These are phyloP conservation scores for Coemansia sp. DNA, from an alignment of 192 early-diverging fungal genomes.

Conservation along the genomic window DNA sequence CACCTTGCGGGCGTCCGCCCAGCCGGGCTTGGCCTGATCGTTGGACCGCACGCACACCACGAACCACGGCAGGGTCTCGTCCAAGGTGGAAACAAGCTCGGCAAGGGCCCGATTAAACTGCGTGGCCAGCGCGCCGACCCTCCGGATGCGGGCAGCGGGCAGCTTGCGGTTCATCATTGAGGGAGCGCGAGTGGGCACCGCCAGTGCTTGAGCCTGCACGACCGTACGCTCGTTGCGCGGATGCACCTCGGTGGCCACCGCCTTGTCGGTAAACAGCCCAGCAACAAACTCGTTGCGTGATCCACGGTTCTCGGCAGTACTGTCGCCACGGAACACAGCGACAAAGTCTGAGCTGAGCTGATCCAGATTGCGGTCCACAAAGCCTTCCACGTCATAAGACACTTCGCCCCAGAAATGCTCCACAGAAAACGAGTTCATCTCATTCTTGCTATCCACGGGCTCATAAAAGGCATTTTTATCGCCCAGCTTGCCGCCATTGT, in stretches of 20 bases:
- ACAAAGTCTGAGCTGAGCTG: constrained; percentile 82
- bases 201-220: constrained; percentile 69
- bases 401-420: constrained; percentile 52
- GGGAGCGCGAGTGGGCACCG: constrained; percentile 68
- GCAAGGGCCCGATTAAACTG: constrained; percentile 68
- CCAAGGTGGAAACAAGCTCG: constrained; percentile 65
- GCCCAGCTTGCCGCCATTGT: constrained; percentile 33
- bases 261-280: constrained; percentile 72
- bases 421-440: constrained; percentile 47
- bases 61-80: constrained; percentile 76
- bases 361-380: constrained; percentile 74
- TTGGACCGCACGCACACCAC: constrained; percentile 64
- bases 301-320: constrained; percentile 47
- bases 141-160: constrained; percentile 58
- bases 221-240: constrained; percentile 72
- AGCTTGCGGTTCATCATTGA: constrained; percentile 57
- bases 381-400: constrained; percentile 77
- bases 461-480: constrained; percentile 38
- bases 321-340: constrained; percentile 71
- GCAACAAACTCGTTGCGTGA: constrained; percentile 71
- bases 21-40: constrained; percentile 60
- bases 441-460: constrained; percentile 50
- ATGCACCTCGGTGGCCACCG: constrained; percentile 74
- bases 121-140: constrained; percentile 57
- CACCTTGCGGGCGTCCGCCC: constrained; percentile 66